These are phyloP conservation scores for Jatropha multifida DNA, from an alignment of 441 rosid genomes.

Conservation along the genomic window DNA sequence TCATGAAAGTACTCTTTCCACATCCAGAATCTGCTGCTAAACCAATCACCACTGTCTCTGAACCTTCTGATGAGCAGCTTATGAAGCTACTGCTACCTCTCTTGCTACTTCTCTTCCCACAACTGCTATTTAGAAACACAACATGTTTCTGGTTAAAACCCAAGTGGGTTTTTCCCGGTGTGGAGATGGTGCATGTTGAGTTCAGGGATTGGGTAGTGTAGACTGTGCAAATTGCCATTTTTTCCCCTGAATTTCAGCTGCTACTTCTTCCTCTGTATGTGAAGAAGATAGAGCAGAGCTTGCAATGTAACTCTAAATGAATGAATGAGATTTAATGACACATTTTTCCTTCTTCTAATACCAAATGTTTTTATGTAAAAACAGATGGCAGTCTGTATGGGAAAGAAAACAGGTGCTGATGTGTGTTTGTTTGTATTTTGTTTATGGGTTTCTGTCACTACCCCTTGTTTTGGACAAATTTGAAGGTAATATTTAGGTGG, in stretches of 20 bases:
- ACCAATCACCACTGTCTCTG: slow-evolving; percentile 82
- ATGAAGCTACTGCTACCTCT: slow-evolving; percentile 39
- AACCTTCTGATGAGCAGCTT: slow-evolving; percentile 51
- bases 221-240: slow-evolving; percentile 71
- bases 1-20: slow-evolving; percentile 97
- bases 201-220: slow-evolving; percentile 68
- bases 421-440: slow-evolving; percentile 18
- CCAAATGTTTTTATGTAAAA: slow-evolving; percentile 11
- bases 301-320: too few relatives aligned
- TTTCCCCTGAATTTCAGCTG: not conserved
- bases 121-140: slow-evolving; percentile 41
- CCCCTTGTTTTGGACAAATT: slow-evolving; percentile 44
- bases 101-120: slow-evolving; percentile 8
- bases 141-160: slow-evolving; percentile 51
- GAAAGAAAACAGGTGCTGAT: slow-evolving; percentile 20
- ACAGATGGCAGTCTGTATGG: slow-evolving; percentile 47
- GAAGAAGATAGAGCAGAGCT: not conserved
- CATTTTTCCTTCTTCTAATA: not conserved
- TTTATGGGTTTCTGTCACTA: slow-evolving; percentile 37
- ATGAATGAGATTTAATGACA: too few relatives aligned
- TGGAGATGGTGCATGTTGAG: slow-evolving; percentile 65
- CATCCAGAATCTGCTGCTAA: slow-evolving; percentile 98
- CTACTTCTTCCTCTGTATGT: not conserved
- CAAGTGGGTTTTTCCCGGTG: slow-evolving; percentile 50
- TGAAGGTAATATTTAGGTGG: slow-evolving; percentile 37